A percentile compares a stretch with the other conserved stretches of the same genome.
Conservation (phyloP, 140 eudicot species). For the Erigeron philadelphicus region DNA sequence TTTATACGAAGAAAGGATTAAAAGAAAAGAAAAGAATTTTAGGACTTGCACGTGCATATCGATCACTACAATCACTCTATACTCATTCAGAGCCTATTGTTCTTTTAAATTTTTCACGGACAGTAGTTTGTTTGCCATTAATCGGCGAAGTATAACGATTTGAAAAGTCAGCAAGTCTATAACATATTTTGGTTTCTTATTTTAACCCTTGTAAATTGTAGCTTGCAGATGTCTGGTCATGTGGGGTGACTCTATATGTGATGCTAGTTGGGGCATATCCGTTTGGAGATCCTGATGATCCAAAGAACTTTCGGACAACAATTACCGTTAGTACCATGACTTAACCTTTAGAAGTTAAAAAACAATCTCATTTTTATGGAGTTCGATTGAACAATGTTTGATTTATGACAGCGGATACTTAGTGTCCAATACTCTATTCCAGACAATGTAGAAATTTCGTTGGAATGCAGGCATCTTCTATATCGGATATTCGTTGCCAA, state of each 20-base stretch:
- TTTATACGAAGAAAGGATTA: not conserved
- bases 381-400: slow-evolving; percentile 16
- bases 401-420: slow-evolving; percentile 60
- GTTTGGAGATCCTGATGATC: slow-evolving; percentile 70
- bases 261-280: slow-evolving; percentile 94
- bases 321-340: slow-evolving; percentile 43
- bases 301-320: slow-evolving; percentile 64
- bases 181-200: not conserved
- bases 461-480: slow-evolving; percentile 62
- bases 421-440: slow-evolving; percentile 54
- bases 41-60: not conserved
- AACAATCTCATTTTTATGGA: not conserved
- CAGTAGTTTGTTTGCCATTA: not conserved
- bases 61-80: too few relatives aligned
- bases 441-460: slow-evolving; percentile 40
- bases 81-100: too few relatives aligned
- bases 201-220: slow-evolving; percentile 34
- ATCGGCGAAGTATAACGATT: slow-evolving; percentile 1
- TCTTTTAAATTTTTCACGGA: too few relatives aligned
- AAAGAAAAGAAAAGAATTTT: not conserved
- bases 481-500: slow-evolving; percentile 57
- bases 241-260: slow-evolving; percentile 84
- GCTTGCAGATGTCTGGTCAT: slow-evolving; percentile 98
- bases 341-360: not conserved
- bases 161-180: not conserved